Conservation (phyloP, 768 basidiomycete genomes). For the Agrocybe praecox region DNA sequence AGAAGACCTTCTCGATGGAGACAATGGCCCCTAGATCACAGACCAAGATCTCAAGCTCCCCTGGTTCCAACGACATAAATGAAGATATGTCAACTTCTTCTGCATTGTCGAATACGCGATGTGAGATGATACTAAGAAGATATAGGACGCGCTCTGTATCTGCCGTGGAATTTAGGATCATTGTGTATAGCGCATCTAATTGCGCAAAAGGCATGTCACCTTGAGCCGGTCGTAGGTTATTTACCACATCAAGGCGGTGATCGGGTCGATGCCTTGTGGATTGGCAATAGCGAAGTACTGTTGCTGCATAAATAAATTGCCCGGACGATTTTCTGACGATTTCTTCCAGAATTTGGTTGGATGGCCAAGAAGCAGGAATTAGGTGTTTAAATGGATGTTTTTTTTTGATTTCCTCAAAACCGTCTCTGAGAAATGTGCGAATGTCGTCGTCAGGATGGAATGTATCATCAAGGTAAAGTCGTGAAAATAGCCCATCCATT, state of each 20-base stretch:
- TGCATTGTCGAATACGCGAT: not conserved
- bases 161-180: conserved; percentile 6
- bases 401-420: not conserved
- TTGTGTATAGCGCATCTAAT: conserved; percentile 10
- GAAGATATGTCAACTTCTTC: not conserved
- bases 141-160: not conserved
- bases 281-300: not conserved
- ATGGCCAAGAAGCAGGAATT: not conserved
- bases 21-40: conserved; percentile 15
- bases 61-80: conserved; percentile 5
- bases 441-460: not conserved
- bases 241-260: not conserved
- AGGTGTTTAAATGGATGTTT: conserved; percentile 3
- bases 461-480: conserved; percentile 6
- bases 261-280: not conserved
- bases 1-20: not conserved
- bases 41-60: conserved; percentile 13
- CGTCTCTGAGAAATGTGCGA: not conserved
- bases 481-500: not conserved
- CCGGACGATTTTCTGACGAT: not conserved
- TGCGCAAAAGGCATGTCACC: not conserved
- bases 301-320: not conserved
- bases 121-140: not conserved
- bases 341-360: not conserved
- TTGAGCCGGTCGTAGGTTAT: not conserved